Base-by-base conservation (phyloP, 768 basidiomycete species). In the Cyclocybe aegerita region DNA sequence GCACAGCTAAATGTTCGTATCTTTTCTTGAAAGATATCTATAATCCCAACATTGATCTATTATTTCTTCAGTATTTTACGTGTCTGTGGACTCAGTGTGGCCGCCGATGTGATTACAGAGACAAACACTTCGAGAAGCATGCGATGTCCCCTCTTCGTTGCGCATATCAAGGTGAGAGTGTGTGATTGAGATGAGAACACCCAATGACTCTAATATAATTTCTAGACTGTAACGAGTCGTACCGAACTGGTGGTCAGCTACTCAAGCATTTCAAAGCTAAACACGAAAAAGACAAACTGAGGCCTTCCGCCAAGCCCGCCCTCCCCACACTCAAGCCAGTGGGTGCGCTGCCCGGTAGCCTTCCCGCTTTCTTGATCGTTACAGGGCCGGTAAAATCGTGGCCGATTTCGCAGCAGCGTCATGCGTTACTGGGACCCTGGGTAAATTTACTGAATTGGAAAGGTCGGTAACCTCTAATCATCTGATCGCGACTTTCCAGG, bases 81-180 rank as follows among this genome's bases (percentile, higher is more conserved):
- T 86, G 85, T 63, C 68, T 61, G 40, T 88, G 88, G 87, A 69
- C 74, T 12, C 67, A 68, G 29, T 89, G 86, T 61, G 70, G 71
- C n/a, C 69, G 69, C 30, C 68, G 61, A 48, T 77, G 78, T 62
- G 45, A 46, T n/a, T 59, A 60, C 42, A 61, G 62, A 38, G 64
- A 68, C 64, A 80, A 50, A 46, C 88, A 90, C 64, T 60, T 86
- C 5, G 70, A 74, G 55, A 74, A 58, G 34, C 88, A 90, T 67
- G 75, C 75, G 15, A 57, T 66, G 14, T 50, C 60, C 34, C 65
- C 72, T 15, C 60, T 82, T 33, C 56, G 47, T 14, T 85, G 83
- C 58, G 71, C 78, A 4, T 80, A 75, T 59, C 49, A 74, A 70
- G 82, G 88, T 87, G 58, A 34, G 14, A n/a, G 10, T 15, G 5